Base-by-base conservation (phyloP, 2,329 filamentous ascomycete species). In the Colletotrichum liriopes region DNA sequence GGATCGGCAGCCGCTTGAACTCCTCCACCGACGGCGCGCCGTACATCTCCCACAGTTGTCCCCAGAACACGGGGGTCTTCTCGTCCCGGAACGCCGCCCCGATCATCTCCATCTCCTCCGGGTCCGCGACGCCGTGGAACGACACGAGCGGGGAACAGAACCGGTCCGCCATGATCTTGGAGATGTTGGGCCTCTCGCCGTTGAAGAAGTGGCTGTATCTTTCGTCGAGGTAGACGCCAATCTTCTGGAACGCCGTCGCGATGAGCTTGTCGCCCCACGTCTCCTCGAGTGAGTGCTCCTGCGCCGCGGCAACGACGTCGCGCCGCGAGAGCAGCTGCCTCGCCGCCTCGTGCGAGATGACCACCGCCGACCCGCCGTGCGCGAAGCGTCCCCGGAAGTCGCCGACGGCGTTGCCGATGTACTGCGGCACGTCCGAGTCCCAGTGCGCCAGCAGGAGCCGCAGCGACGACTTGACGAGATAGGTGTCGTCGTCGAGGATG, bases 401-500 rank as follows among this genome's bases (percentile, higher is more conserved):
- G 59, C 88, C 88, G 18, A 90, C 86, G 2, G 87, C 86, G 70
- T 90, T 90, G 47, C 88, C 88, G 29, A 90, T 77, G 76, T 89
- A 90, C 52, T 86, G 82, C 18, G 86, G 83, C 63, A 81, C 78
- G 7, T 80, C 75, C 2, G 84, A 81, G 77, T 90, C 82, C 70
- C 90, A 78, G 67, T 88, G 87, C 23, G 82, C 81, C 18, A 90
- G 81, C 16, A 90, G 78, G 1, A 85, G 78, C 52, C 81, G 79
- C 37, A 90, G 78, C 16, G 88, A 87, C 3, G 84, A 81, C 63
- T 83, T 83, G 55, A 89, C 82, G 55, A 90, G 77, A 76, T 86
- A 90, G 0, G 87, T 90, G 76, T 90, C 88, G 77, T 90, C 88
- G 78, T 90, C 88, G 18, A 88, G 78, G 74, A 90, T 85, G 73